phyloP scores from a whole-genome alignment of 108 stramenopile genomes.

The Stephanodiscus triporus region DNA sequence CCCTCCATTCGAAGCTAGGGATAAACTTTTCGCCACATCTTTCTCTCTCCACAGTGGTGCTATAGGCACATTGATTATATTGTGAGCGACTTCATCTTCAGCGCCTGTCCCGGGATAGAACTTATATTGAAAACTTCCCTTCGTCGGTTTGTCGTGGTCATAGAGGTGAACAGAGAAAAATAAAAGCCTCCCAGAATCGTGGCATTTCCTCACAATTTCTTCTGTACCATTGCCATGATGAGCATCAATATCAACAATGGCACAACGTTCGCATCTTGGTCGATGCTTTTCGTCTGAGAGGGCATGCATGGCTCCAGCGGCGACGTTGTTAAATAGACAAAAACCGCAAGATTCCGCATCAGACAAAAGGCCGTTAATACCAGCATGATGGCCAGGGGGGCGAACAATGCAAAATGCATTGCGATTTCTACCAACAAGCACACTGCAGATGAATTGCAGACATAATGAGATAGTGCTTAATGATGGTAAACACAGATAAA shows the following conservation, averaged over 20 bases:
- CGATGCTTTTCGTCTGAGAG: constrained; percentile 77
- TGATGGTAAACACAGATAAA: neutral
- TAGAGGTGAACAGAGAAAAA: constrained; percentile 95
- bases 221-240: constrained; percentile 99
- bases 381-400: constrained; percentile 99
- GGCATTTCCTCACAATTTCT: constrained; percentile 91
- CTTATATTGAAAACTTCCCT: constrained; percentile 69
- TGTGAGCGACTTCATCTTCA: constrained; percentile 86
- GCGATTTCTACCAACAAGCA: constrained; percentile 82
- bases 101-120: constrained; percentile 96
- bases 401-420: constrained; percentile 97
- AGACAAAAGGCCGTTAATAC: constrained; percentile 86
- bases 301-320: constrained; percentile 97
- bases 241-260: constrained; percentile 98
- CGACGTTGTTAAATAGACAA: constrained; percentile 98
- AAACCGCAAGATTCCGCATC: constrained; percentile 96
- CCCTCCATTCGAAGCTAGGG: constrained; percentile 33
- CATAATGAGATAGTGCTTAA: constrained; percentile 4
- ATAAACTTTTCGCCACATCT: constrained; percentile 41
- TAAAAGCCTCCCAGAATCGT: constrained; percentile 86
- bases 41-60: constrained; percentile 89
- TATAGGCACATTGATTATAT: constrained; percentile 96
- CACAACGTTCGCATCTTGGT: constrained; percentile 80
- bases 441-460: constrained; percentile 38
- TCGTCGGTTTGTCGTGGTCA: constrained; percentile 81